Evolutionary conservation across 2,329 filamentous ascomycete species (phyloP), one percentile per base, ranked within the genome.

Genomic region (Aureobasidium sp.): DNA sequence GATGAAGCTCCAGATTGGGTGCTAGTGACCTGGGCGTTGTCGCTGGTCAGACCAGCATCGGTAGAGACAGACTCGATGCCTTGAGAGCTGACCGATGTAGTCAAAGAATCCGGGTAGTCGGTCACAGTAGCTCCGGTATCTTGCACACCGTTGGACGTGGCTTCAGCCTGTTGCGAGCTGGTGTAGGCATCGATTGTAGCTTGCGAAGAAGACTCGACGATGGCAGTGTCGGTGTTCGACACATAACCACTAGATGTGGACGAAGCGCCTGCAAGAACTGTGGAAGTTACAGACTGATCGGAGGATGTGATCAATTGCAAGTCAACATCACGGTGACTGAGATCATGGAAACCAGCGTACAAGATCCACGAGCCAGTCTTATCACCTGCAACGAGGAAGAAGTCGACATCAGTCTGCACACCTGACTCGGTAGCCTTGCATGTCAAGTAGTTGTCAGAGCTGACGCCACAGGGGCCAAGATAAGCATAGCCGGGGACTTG

Each of bases 381-480:
- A 9, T 58, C 55, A n/a, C 55, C 55, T n/a, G 42, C 41, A 15
- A 27, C 23, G 15, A 58, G 55, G 55, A 58, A 58, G 12, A 58
- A 58, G 6, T 37, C 29, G n/a, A 48, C 23, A 17, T 26, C 5
- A 23, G 55, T 34, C 26, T 47, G 26, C 17, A 17, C 5, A 29
- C 32, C 55, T 27, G 32, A 48, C 26, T 47, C 7, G 13, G 55
- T 46, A 27, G 44, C 32, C 23, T 48, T 37, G 9, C 55, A 58
- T 20, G 41, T 27, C 41, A 58, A n/a, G 20, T 47, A 47, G 20
- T 32, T 27, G 17, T 37, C 13, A 10, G 55, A 36, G 23, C 37
- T 34, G 10, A 44, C 27, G 20, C 29, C 37, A 15, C 55, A 58
- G 1, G 55, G 55, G 15, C 55, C 55, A 20, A 58, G 34, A 6